Percentiles rank a stretch among this genome's conserved stretches.
Evolutionary conservation across 768 basidiomycete genomes (phyloP).

Genomic region (Sporobolomyces roseus): DNA sequence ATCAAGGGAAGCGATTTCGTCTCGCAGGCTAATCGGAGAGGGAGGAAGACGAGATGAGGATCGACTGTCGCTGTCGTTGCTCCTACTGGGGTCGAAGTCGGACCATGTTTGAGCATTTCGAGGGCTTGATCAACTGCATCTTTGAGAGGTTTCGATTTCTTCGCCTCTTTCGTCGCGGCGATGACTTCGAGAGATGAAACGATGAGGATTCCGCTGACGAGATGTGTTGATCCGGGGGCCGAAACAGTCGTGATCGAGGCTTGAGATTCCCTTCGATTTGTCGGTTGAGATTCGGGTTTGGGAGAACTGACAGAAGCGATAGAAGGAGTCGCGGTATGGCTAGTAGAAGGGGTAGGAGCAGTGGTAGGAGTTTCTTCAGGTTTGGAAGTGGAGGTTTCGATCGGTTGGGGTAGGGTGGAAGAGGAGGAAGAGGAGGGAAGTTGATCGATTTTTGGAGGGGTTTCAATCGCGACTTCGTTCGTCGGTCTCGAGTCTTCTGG

Average conservation of each 20-base stretch:
- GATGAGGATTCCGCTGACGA: conserved; percentile 44
- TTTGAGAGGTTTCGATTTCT: conserved; percentile 42
- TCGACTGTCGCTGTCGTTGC: conserved; percentile 26
- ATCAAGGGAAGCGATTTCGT: conserved; percentile 87
- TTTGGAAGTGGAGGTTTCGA: background rate
- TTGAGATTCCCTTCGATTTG: conserved; percentile 32
- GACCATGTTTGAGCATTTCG: conserved; percentile 38
- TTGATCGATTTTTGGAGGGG: background rate
- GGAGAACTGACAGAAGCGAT: conserved; percentile 5
- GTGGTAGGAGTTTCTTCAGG: background rate
- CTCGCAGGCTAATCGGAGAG: conserved; percentile 93
- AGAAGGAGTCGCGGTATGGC: conserved; percentile 7
- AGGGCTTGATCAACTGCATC: conserved; percentile 43
- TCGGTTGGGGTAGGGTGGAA: too few species aligned
- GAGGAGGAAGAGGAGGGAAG: background rate
- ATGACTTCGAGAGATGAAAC: conserved; percentile 44
- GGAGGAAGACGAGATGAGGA: conserved; percentile 88
- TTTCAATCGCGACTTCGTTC: background rate
- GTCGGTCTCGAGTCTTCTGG: background rate
- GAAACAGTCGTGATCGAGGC: conserved; percentile 37
- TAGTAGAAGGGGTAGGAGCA: conserved; percentile 1
- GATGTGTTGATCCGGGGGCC: conserved; percentile 32
- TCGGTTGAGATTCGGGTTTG: conserved; percentile 7
- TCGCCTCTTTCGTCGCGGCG: conserved; percentile 43
- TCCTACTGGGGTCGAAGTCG: conserved; percentile 6